Base-by-base conservation (phyloP, 345 rosid species). In the Turritis glabra region DNA sequence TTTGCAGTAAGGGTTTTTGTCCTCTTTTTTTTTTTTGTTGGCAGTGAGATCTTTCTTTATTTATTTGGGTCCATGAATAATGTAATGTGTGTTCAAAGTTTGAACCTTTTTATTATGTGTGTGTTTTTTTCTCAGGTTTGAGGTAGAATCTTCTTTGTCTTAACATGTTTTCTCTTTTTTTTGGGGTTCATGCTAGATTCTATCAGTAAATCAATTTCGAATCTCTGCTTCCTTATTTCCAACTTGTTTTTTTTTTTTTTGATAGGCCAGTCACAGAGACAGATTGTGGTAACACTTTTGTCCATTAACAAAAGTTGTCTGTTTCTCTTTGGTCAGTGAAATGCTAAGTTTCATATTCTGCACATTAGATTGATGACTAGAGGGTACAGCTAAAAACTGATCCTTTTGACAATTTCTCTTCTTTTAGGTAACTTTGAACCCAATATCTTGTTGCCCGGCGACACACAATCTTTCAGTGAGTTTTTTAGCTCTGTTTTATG, bases 191-290 rank as follows among this genome's bases (percentile, higher is more conserved):
- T 40, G 71, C 4, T 64, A 53, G 47, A 64, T 73, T 65, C 55
- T 67, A 11, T 46, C 7, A 59, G 68, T 50, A 37, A 48, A 27
- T 38, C 32, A 61, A 7, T 38, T 25, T 48, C 10, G 59, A 44
- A 30, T 44, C 65, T 43, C 38, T 18, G 4, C 2, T 25, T 25
- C 8, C 37, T 35, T 61, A n/a, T n/a, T 15, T 12, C 4, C 41
- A 29, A 13, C 41, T 74, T 48, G 22, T 25, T 56, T 37, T 37
- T 67, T 32, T 74, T 48, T 17, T 25, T 56, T 37, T 37, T 67
- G 35, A 67, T 47, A 12, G 77, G 64, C 48, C 71, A 73, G 77
- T 64, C 35, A 32, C n/a, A 54, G 29, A 64, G 47, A 54, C 43
- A 53, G 15, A 27, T 14, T 52, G 3, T 62, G 69, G 25, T 30